Evolutionary conservation across 371 early-diverging fungal genomes (phyloP).

Genomic region (Umbelopsis sp.): DNA sequence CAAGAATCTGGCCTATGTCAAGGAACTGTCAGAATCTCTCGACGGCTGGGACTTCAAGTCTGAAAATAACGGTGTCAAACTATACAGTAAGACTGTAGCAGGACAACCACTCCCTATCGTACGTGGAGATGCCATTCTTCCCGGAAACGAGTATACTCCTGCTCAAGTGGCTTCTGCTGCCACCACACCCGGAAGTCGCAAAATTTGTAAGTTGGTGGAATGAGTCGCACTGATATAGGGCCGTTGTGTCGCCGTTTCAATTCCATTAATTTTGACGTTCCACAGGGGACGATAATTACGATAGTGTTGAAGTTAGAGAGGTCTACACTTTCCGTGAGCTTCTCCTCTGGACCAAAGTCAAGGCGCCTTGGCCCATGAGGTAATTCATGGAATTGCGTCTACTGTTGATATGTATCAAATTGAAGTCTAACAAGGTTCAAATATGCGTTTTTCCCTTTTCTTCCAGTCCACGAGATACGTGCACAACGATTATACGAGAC

Average conservation of each 20-base stretch:
- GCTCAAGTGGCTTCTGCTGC: slow-evolving; percentile 32
- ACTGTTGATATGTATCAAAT: background rate
- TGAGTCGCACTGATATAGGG: background rate
- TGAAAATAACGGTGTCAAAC: slow-evolving; percentile 31
- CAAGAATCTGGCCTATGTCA: slow-evolving; percentile 26
- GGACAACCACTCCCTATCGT: slow-evolving; percentile 27
- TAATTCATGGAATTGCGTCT: slow-evolving; percentile 8
- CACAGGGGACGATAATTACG: slow-evolving; percentile 51
- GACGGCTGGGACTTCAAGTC: slow-evolving; percentile 35
- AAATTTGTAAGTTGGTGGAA: slow-evolving; percentile 29
- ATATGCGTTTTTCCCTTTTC: background rate
- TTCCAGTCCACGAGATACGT: slow-evolving; percentile 32
- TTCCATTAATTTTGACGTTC: background rate
- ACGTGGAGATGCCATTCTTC: slow-evolving; percentile 32
- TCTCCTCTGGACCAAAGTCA: slow-evolving; percentile 49
- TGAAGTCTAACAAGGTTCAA: background rate
- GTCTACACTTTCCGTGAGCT: slow-evolving; percentile 34
- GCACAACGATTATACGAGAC: slow-evolving; percentile 29
- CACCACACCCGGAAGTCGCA: slow-evolving; percentile 33
- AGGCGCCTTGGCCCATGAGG: slow-evolving; percentile 52
- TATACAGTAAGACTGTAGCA: slow-evolving; percentile 29
- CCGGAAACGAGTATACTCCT: slow-evolving; percentile 26
- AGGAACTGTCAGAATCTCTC: slow-evolving; percentile 25
- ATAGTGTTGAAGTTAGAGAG: slow-evolving; percentile 41
- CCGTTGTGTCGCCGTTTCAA: background rate